phyloP scores from a whole-genome alignment of 495 filamentous ascomycete species.

The Chaetomium cochliodes region DNA sequence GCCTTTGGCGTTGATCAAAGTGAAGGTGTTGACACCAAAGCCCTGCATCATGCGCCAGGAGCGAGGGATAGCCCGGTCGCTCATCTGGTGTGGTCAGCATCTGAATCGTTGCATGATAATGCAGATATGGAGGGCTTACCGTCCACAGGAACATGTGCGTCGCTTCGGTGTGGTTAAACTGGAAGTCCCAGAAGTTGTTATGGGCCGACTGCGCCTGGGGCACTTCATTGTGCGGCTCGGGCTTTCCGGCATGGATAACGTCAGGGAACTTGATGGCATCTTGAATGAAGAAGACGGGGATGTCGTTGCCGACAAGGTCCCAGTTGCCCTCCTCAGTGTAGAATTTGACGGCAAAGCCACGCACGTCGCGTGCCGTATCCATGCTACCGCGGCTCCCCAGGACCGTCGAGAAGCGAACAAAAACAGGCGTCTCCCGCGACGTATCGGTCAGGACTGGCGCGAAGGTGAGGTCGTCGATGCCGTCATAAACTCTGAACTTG shows the following conservation, averaged over 20 bases:
- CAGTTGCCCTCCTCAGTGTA: conserved; percentile 63
- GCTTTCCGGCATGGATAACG: conserved; percentile 75
- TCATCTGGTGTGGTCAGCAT: conserved; percentile 47
- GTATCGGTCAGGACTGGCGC: conserved; percentile 80
- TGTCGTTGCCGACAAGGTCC: conserved; percentile 65
- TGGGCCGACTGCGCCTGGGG: conserved; percentile 63
- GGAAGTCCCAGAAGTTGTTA: conserved; percentile 62
- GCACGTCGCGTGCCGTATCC: conserved; percentile 78
- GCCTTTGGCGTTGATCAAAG: conserved; percentile 66
- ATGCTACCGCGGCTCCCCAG: conserved; percentile 73
- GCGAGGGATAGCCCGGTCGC: conserved; percentile 74
- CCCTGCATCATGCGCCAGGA: conserved; percentile 90
- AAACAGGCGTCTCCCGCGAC: conserved; percentile 72
- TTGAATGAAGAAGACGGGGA: conserved; percentile 70
- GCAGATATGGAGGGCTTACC: conserved; percentile 5
- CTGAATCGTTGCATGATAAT: background rate
- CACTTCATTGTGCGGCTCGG: conserved; percentile 74
- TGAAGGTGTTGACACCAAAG: conserved; percentile 85
- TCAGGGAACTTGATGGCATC: conserved; percentile 75
- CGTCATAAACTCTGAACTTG: conserved; percentile 71
- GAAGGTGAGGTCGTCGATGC: conserved; percentile 64
- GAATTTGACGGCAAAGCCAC: conserved; percentile 78
- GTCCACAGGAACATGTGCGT: conserved; percentile 86
- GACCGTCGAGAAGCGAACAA: conserved; percentile 81
- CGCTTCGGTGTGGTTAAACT: conserved; percentile 65